Base-by-base conservation (phyloP, 805 yeast genomes). In the Torulaspora franciscae region DNA sequence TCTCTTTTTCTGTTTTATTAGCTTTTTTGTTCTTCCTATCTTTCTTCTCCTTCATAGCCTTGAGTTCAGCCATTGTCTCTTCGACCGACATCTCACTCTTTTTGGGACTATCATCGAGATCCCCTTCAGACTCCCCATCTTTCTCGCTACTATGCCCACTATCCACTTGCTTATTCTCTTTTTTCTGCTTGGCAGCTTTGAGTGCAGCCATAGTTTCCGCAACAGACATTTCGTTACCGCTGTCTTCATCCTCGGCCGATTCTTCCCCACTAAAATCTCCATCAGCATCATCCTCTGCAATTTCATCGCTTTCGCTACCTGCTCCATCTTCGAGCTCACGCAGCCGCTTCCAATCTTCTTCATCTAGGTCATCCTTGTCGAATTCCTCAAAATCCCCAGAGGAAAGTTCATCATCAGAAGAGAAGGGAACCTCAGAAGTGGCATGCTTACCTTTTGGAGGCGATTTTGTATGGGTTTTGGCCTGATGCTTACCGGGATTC, bases 331-430 rank as follows among this genome's bases (percentile, higher is more conserved):
- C 56, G 6, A 61, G 46, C 27, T 62, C 69, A 14, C 56, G 50
- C 14, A 59, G 48, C 33, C 59, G 66, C 30, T 55, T 50, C 62
- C 67, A 44, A 29, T 61, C 60, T 6, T 55, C 58, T 28, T 56
- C 63, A 37, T 65, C 65, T 23, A 60, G 51, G 30, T 65, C 71
- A 25, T 66, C 64, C 35, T 69, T 74, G 26, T 66, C 66, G 37
- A 66, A 69, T 6, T 64, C 71, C 39, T 71, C 77, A 32, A 70
- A 74, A 45, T 73, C 72, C 10, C 66, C 71, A 11, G 68, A 67
- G 15, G 70, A 64, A 27, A 69, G 53, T 34, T 70, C 73, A 47
- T 70, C 75, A 54, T 70, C 73, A 1, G 68, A 62, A 3, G 70
- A 63, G 48, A 67, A 67, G 11, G 69, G 69, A 9, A 34, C 3